phyloP scores from a whole-genome alignment of 2,329 filamentous ascomycete genomes.

The Penicillium freii region DNA sequence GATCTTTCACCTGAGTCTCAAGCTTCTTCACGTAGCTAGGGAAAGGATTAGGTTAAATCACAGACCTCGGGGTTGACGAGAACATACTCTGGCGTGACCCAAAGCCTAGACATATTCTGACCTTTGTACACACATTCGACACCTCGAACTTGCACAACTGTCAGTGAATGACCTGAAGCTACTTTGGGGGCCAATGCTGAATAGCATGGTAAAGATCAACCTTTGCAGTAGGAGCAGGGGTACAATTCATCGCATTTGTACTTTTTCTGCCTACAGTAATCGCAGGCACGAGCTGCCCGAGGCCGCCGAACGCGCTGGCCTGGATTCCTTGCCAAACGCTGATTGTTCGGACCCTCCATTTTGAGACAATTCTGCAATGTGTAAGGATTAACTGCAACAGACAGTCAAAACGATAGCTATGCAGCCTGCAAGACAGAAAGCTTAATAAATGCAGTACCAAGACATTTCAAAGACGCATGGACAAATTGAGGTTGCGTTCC shows the following conservation, averaged over 20 bases:
- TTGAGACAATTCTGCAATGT: not conserved
- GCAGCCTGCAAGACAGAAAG: not conserved
- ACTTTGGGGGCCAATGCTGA: not conserved
- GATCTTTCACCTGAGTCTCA: not conserved
- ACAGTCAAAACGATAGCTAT: not conserved
- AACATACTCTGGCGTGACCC: not conserved
- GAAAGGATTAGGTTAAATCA: not conserved
- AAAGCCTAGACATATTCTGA: not conserved
- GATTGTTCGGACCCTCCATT: not conserved
- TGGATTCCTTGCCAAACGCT: not conserved
- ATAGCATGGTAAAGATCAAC: not conserved
- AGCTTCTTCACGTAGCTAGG: not conserved
- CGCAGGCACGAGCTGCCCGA: not conserved
- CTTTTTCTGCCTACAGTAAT: not conserved
- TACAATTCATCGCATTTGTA: not conserved
- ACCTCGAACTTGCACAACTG: not conserved
- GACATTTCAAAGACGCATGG: not conserved
- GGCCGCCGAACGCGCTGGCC: not conserved
- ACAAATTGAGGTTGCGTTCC: not conserved
- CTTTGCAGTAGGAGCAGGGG: not conserved
- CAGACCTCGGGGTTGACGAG: not conserved
- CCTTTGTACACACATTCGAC: not conserved
- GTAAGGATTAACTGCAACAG: not conserved
- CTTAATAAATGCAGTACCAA: not conserved
- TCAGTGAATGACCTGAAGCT: not conserved